phyloP scores from a whole-genome alignment of 306 rosid genomes.

The Vigna unguiculata region DNA sequence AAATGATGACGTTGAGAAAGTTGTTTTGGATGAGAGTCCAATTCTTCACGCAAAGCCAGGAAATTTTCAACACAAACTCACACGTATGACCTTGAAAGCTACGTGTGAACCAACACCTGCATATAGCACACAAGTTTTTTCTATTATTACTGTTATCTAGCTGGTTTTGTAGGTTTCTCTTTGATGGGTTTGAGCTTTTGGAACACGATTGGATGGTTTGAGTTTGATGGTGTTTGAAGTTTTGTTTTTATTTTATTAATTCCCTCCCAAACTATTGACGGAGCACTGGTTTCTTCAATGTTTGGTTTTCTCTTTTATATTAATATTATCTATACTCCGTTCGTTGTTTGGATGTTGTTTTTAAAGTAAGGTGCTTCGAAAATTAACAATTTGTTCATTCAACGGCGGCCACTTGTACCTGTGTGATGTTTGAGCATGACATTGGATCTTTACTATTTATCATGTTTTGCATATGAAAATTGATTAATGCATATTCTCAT shows the following conservation, averaged over 20 bases:
- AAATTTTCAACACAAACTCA: conserved; percentile 60
- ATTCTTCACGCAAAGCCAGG: conserved; percentile 64
- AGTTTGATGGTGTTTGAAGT: background rate
- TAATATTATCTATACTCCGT: conserved; percentile 3
- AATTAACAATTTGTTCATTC: conserved; percentile 30
- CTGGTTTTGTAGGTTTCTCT: conserved; percentile 35
- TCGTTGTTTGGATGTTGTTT: conserved; percentile 52
- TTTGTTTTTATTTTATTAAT: background rate
- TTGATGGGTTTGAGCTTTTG: conserved; percentile 45
- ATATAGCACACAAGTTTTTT: conserved; percentile 38
- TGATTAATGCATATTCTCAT: background rate
- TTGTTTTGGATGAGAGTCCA: conserved; percentile 62
- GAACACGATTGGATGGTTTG: conserved; percentile 47
- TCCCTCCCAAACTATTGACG: background rate
- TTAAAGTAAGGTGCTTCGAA: conserved; percentile 47
- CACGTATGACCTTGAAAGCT: conserved; percentile 57
- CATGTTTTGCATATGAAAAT: conserved; percentile 42
- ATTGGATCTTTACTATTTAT: conserved; percentile 17
- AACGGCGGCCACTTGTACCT: conserved; percentile 46
- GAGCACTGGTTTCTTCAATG: conserved; percentile 37
- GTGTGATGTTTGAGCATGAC: conserved; percentile 44
- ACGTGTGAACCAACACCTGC: conserved; percentile 54
- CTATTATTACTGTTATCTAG: background rate
- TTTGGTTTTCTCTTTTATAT: conserved; percentile 26
- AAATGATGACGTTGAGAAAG: conserved; percentile 50